Conservation (phyloP, 2,329 filamentous ascomycete genomes). For the Knoxdaviesia proteae region DNA sequence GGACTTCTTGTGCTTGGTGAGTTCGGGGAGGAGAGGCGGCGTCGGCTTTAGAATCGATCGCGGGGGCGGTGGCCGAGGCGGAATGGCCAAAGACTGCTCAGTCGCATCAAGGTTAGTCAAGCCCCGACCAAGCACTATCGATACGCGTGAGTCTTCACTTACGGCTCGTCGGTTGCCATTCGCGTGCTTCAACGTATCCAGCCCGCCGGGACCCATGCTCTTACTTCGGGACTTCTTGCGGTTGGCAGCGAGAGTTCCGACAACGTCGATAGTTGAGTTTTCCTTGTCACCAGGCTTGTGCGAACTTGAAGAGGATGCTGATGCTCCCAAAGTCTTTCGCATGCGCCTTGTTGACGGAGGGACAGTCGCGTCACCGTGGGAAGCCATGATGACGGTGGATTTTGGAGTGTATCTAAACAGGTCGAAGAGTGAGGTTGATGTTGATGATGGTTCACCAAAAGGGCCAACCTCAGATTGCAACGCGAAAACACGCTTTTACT, state of each 20-base stretch:
- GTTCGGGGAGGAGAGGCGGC: slow-evolving; percentile 43
- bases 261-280: slow-evolving; percentile 51
- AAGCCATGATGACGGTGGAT: slow-evolving; percentile 11
- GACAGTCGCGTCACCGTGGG: not conserved
- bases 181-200: slow-evolving; percentile 59
- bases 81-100: slow-evolving; percentile 32
- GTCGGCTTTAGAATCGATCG: slow-evolving; percentile 68
- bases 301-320: slow-evolving; percentile 18
- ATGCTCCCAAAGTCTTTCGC: slow-evolving; percentile 52
- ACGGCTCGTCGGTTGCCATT: slow-evolving; percentile 66
- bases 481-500: too few relatives aligned
- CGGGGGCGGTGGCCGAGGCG: slow-evolving; percentile 24
- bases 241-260: slow-evolving; percentile 27
- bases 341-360: slow-evolving; percentile 17
- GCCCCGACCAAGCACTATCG: not conserved
- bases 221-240: slow-evolving; percentile 71
- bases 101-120: not conserved
- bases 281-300: slow-evolving; percentile 42
- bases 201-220: slow-evolving; percentile 79
- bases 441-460: too few relatives aligned
- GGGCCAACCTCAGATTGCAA: too few relatives aligned
- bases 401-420: too few relatives aligned
- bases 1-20: slow-evolving; percentile 22
- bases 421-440: too few relatives aligned
- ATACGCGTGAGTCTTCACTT: slow-evolving; percentile 11